Conservation (phyloP, 1,284 basidiomycete genomes). For the Ustilago loliicola region DNA sequence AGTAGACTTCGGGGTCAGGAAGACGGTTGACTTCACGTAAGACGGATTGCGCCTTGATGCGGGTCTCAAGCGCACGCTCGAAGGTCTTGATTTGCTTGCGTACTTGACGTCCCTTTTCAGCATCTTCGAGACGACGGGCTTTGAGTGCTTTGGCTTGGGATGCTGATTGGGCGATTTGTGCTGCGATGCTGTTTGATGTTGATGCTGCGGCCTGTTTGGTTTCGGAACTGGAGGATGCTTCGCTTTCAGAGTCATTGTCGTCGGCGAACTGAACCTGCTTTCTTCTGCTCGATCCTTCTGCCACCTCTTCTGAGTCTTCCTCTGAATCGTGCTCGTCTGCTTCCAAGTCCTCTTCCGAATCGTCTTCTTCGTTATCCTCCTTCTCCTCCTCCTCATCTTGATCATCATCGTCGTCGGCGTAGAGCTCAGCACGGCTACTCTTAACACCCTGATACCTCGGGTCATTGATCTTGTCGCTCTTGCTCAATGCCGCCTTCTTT, state of each 20-base stretch:
- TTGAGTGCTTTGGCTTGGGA: slow-evolving; percentile 53
- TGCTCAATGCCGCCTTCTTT: slow-evolving; percentile 54
- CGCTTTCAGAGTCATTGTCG: slow-evolving; percentile 9
- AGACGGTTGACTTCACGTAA: slow-evolving; percentile 47
- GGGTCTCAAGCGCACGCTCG: slow-evolving; percentile 58
- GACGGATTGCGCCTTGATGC: slow-evolving; percentile 62
- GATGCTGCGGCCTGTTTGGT: slow-evolving; percentile 19
- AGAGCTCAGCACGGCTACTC: slow-evolving; percentile 56
- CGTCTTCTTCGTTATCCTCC: slow-evolving; percentile 30
- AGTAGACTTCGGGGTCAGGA: slow-evolving; percentile 27
- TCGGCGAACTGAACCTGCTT: slow-evolving; percentile 40
- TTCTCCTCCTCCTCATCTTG: slow-evolving; percentile 28
- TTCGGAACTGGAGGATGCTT: slow-evolving; percentile 2
- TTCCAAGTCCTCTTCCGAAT: slow-evolving; percentile 18
- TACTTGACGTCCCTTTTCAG: slow-evolving; percentile 59
- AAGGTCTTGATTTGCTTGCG: slow-evolving; percentile 61
- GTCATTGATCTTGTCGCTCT: slow-evolving; percentile 49
- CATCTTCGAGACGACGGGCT: slow-evolving; percentile 56
- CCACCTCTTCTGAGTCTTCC: slow-evolving; percentile 20
- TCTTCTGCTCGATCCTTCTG: slow-evolving; percentile 11
- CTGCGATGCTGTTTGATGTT: slow-evolving; percentile 42
- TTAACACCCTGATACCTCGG: slow-evolving; percentile 55
- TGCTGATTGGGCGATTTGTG: slow-evolving; percentile 47
- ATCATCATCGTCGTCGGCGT: slow-evolving; percentile 40
- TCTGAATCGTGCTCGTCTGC: slow-evolving; percentile 14